phyloP scores from a whole-genome alignment of 805 yeast genomes.

The Teunomyces gatunensis region DNA sequence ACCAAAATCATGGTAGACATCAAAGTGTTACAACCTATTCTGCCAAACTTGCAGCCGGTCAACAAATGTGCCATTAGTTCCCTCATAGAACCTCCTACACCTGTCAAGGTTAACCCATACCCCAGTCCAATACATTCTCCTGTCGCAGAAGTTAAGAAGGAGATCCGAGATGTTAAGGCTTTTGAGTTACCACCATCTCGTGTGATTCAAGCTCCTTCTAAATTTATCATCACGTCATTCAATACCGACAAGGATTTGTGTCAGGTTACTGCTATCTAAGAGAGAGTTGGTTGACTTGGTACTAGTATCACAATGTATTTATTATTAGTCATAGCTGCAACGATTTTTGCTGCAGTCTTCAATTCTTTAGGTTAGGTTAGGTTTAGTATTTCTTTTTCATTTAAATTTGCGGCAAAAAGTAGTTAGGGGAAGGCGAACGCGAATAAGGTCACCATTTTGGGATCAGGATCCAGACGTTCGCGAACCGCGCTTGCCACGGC shows the following conservation, averaged over 20 bases:
- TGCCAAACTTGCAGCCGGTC: slow-evolving; percentile 2
- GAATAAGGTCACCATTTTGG: not conserved
- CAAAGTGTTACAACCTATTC: slow-evolving; percentile 4
- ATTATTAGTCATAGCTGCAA: slow-evolving; percentile 1
- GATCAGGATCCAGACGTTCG: not conserved
- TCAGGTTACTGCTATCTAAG: slow-evolving; percentile 10
- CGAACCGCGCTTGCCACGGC: slow-evolving; percentile 1
- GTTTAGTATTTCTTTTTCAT: slow-evolving; percentile 2
- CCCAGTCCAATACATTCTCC: slow-evolving; percentile 35
- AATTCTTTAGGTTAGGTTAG: slow-evolving; percentile 4
- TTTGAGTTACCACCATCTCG: slow-evolving; percentile 16
- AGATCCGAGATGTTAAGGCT: slow-evolving; percentile 15
- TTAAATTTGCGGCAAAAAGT: slow-evolving; percentile 4
- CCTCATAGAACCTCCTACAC: slow-evolving; percentile 11
- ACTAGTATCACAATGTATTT: not conserved
- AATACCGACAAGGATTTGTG: slow-evolving; percentile 27
- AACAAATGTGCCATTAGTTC: slow-evolving; percentile 12
- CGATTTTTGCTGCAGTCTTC: not conserved
- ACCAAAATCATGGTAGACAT: slow-evolving; percentile 3
- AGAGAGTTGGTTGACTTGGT: not conserved
- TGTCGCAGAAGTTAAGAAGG: slow-evolving; percentile 14
- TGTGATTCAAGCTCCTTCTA: slow-evolving; percentile 5
- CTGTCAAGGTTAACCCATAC: slow-evolving; percentile 21
- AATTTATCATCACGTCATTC: slow-evolving; percentile 36
- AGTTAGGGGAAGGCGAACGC: slow-evolving; percentile 2